Conservation (phyloP, 768 basidiomycete species). For the Tephrocybe sp. region DNA sequence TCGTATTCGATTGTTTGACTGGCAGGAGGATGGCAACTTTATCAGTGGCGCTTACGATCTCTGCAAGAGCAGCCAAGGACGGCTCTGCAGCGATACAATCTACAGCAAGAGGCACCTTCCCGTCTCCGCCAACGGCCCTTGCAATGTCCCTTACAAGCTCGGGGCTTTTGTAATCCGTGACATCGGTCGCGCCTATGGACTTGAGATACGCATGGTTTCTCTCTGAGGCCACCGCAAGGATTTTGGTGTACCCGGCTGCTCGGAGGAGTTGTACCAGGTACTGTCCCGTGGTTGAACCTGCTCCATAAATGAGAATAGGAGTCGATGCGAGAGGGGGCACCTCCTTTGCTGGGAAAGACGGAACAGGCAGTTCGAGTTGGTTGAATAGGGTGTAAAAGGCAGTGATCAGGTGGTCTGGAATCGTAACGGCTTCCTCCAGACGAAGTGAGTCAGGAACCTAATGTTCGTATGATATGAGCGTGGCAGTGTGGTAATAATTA, state of each 20-base stretch:
- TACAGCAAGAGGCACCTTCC: slow-evolving; percentile 28
- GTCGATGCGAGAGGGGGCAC: slow-evolving; percentile 24
- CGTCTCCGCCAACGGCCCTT: slow-evolving; percentile 23
- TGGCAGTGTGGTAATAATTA: not conserved
- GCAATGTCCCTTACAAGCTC: slow-evolving; percentile 29
- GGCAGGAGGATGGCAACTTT: slow-evolving; percentile 45
- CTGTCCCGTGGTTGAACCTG: slow-evolving; percentile 36
- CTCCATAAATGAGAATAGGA: slow-evolving; percentile 44
- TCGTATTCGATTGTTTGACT: slow-evolving; percentile 41
- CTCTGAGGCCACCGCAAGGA: slow-evolving; percentile 37
- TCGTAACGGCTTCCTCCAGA: slow-evolving; percentile 36
- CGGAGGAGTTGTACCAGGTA: slow-evolving; percentile 36
- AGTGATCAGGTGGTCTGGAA: slow-evolving; percentile 43
- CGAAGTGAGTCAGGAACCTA: slow-evolving; percentile 42
- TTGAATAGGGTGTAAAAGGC: slow-evolving; percentile 39
- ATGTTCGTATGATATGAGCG: not conserved
- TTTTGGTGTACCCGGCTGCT: slow-evolving; percentile 36
- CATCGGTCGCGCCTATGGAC: slow-evolving; percentile 34
- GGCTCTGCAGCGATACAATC: slow-evolving; percentile 32
- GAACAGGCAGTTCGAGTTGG: slow-evolving; percentile 33
- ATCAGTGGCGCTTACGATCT: slow-evolving; percentile 36
- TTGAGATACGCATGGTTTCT: slow-evolving; percentile 21
- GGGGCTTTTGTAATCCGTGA: slow-evolving; percentile 34
- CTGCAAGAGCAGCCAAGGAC: slow-evolving; percentile 35
- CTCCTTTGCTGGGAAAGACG: slow-evolving; percentile 22